Conservation (phyloP, 805 yeast genomes). For the Nematodospora valgi region DNA sequence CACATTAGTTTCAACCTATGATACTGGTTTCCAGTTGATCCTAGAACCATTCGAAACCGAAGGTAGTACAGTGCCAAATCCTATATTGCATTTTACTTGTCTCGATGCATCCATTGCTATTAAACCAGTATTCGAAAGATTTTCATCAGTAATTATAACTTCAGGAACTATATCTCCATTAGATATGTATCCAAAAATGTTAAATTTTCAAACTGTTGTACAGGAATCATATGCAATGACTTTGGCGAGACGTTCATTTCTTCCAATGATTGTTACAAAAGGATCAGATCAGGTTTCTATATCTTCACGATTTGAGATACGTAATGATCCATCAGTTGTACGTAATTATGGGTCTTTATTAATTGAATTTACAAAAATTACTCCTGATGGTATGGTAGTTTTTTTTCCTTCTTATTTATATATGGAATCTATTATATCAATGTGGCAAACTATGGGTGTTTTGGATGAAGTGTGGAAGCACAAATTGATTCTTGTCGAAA, state of each 20-base stretch:
- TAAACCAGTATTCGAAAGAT: slow-evolving; percentile 92
- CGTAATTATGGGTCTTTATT: slow-evolving; percentile 92
- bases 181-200: slow-evolving; percentile 98
- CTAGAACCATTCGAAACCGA: slow-evolving; percentile 95
- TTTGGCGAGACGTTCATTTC: slow-evolving; percentile 81
- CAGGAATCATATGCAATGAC: slow-evolving; percentile 98
- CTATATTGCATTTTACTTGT: slow-evolving; percentile 89
- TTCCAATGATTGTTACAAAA: slow-evolving; percentile 94
- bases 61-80: slow-evolving; percentile 93
- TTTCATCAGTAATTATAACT: slow-evolving; percentile 88
- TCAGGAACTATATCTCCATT: slow-evolving; percentile 98
- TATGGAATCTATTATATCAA: slow-evolving; percentile 96
- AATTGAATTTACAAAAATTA: slow-evolving; percentile 88
- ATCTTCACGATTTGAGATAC: slow-evolving; percentile 90
- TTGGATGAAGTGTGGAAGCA: slow-evolving; percentile 98
- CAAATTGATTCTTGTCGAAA: slow-evolving; percentile 89
- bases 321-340: slow-evolving; percentile 97
- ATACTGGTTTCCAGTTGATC: slow-evolving; percentile 85
- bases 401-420: slow-evolving; percentile 96
- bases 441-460: slow-evolving; percentile 99
- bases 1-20: slow-evolving; percentile 91
- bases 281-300: slow-evolving; percentile 98
- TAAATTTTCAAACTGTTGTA: slow-evolving; percentile 87
- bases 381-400: slow-evolving; percentile 98
- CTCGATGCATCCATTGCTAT: slow-evolving; percentile 97